Evolutionary conservation across 208 protist genomes (phyloP).

Genomic region (Vickermania ingenoplastis): DNA sequence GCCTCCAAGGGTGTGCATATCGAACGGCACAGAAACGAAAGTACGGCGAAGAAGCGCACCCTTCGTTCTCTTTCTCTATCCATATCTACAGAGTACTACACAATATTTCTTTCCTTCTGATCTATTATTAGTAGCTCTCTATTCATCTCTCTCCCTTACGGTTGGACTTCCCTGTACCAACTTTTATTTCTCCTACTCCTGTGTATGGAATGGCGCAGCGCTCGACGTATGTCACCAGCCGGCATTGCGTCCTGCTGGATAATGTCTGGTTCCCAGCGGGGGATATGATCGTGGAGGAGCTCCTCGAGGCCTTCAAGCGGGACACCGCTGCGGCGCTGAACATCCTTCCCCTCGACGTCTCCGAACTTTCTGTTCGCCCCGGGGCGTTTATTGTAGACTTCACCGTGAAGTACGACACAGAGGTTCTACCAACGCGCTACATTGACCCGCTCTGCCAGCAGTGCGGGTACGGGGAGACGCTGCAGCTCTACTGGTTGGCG

Average conservation of each 20-base stretch:
- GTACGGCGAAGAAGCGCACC: no score
- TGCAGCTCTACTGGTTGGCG: neutral
- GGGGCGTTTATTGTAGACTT: neutral
- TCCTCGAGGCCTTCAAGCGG: neutral
- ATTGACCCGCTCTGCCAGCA: neutral
- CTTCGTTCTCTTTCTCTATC: no score
- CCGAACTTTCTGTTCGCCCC: neutral
- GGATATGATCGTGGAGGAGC: neutral
- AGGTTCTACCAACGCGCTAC: neutral
- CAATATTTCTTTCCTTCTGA: no score
- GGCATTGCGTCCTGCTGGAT: neutral
- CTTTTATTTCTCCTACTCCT: no score
- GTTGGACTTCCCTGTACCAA: no score
- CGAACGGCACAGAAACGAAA: no score
- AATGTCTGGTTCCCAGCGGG: neutral
- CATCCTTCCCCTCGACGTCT: neutral
- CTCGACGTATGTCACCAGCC: neutral
- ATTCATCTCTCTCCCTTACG: no score
- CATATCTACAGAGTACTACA: no score
- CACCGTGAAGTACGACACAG: neutral
- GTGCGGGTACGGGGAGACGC: neutral
- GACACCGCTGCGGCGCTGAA: neutral
- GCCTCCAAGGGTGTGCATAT: no score
- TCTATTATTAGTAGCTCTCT: no score
- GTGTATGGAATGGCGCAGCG: neutral